Evolutionary conservation across 2,329 filamentous ascomycete species (phyloP).

Genomic region (Alternaria sp.): DNA sequence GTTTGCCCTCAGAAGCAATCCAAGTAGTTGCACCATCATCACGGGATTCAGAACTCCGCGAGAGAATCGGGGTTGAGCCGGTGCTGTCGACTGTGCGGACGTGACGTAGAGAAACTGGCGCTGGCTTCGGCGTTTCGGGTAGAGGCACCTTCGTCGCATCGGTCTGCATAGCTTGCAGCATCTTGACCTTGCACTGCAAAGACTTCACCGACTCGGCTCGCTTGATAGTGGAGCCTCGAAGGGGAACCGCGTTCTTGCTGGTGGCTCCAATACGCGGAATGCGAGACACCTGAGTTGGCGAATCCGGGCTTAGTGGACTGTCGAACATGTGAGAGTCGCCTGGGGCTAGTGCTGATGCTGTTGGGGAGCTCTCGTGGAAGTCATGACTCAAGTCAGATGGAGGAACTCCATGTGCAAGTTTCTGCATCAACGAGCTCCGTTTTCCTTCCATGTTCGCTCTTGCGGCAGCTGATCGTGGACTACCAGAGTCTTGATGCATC

Average conservation of each 20-base stretch:
- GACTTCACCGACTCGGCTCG: conserved; percentile 28
- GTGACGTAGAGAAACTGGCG: conserved; percentile 20
- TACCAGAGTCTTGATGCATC: conserved; percentile 1
- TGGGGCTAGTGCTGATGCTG: conserved; percentile 17
- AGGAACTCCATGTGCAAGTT: conserved; percentile 34
- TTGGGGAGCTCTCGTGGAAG: conserved; percentile 14
- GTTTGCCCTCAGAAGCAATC: neutral
- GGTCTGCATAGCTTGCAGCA: neutral
- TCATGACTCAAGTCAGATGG: neutral
- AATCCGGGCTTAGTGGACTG: conserved; percentile 9
- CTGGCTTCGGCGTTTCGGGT: conserved; percentile 10
- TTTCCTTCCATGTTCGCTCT: conserved; percentile 9
- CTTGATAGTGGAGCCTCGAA: conserved; percentile 27
- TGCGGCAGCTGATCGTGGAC: neutral
- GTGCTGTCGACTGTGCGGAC: conserved; percentile 36
- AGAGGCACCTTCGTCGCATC: conserved; percentile 15
- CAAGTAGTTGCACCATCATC: neutral
- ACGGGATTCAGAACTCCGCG: neutral
- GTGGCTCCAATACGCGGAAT: conserved; percentile 35
- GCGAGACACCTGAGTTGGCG: conserved; percentile 31
- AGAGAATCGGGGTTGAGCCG: conserved; percentile 31
- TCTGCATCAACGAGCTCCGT: conserved; percentile 21
- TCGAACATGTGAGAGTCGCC: conserved; percentile 13
- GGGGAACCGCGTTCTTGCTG: conserved; percentile 11
- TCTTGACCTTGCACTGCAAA: conserved; percentile 4